Conservation (phyloP, 148 eudicot species). For the Spergularia marina region DNA sequence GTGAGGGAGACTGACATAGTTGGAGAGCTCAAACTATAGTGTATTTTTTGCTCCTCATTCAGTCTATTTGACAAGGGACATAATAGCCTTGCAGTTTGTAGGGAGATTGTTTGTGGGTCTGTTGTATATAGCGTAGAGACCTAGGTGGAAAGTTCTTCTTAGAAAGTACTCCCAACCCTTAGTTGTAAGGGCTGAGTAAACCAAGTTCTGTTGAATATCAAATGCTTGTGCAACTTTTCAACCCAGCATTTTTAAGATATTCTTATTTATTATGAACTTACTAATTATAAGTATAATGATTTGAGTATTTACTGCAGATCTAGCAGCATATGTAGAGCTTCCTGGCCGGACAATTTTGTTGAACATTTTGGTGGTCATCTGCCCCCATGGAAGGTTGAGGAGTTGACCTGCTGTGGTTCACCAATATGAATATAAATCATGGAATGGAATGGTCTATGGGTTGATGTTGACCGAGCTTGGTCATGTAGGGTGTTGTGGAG, state of each 20-base stretch:
- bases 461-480: slow-evolving; percentile 11
- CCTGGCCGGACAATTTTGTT: slow-evolving; percentile 8
- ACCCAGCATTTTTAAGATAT: neutral
- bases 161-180: no score
- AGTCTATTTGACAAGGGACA: no score
- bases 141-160: no score
- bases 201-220: no score
- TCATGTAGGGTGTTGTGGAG: slow-evolving; percentile 1
- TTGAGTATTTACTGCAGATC: slow-evolving; percentile 8
- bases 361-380: slow-evolving; percentile 10
- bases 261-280: neutral
- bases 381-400: slow-evolving; percentile 6
- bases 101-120: no score
- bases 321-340: slow-evolving; percentile 9
- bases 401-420: slow-evolving; percentile 14
- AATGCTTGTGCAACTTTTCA: neutral
- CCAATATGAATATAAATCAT: slow-evolving; percentile 12
- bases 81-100: no score
- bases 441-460: neutral
- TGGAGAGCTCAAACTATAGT: no score
- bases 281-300: neutral
- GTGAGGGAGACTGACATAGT: no score
- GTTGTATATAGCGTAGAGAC: no score
- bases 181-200: no score
- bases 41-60: no score